These are phyloP conservation scores for Dactylonectria macrodidyma DNA, from an alignment of 2,329 filamentous ascomycete genomes.

Conservation along the genomic window DNA sequence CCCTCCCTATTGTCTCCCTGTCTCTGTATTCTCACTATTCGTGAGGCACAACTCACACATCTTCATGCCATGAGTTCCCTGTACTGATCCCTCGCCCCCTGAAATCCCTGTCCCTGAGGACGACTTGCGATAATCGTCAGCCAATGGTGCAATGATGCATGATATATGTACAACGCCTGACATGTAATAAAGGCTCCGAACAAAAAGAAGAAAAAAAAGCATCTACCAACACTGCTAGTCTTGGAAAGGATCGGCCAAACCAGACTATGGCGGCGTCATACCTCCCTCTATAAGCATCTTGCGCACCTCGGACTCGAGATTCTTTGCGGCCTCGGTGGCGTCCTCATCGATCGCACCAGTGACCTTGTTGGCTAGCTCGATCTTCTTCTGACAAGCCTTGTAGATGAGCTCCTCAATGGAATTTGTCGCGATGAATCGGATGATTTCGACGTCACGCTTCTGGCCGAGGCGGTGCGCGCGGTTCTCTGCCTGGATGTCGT, in stretches of 20 bases:
- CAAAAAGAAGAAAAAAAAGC: slow-evolving; percentile 9
- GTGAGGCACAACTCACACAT: not conserved
- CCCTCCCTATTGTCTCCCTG: not conserved
- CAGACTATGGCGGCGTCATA: slow-evolving; percentile 57
- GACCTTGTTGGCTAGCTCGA: slow-evolving; percentile 82
- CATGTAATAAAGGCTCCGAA: slow-evolving; percentile 8
- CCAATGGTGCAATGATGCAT: not conserved
- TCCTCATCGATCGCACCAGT: slow-evolving; percentile 58
- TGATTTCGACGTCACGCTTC: slow-evolving; percentile 89
- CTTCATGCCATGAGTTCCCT: slow-evolving; percentile 1
- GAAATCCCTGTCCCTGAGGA: not conserved
- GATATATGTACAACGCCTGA: slow-evolving; percentile 11
- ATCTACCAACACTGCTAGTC: not conserved
- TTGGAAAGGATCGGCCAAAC: slow-evolving; percentile 17
- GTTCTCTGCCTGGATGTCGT: slow-evolving; percentile 98
- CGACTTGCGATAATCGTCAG: not conserved
- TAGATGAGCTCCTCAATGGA: slow-evolving; percentile 97
- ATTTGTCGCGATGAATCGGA: slow-evolving; percentile 83
- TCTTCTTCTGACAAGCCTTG: slow-evolving; percentile 91
- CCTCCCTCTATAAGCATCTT: slow-evolving; percentile 59
- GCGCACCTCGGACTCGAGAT: slow-evolving; percentile 61
- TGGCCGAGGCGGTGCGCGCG: slow-evolving; percentile 96
- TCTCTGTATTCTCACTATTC: not conserved
- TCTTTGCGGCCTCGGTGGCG: slow-evolving; percentile 49
- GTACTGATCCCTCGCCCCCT: not conserved